A percentile compares a stretch with the other conserved stretches of the same genome.
These are phyloP conservation scores for Acer yangbiense DNA, from an alignment of 345 rosid species.

Conservation along the genomic window DNA sequence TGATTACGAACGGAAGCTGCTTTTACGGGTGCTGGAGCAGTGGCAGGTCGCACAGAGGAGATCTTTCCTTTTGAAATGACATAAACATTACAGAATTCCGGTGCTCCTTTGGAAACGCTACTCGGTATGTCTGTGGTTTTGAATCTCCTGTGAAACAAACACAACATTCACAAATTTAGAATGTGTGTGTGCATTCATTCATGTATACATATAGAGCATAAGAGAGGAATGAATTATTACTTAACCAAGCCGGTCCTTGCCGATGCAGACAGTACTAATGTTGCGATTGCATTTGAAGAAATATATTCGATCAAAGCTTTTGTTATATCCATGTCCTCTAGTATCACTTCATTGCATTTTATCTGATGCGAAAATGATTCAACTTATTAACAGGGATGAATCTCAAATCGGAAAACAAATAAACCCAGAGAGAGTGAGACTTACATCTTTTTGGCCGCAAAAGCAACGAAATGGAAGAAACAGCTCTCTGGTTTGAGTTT, in stretches of 20 bases:
- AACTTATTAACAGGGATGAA: background rate
- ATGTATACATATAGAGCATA: background rate
- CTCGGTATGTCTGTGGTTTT: conserved; percentile 57
- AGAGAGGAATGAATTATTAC: conserved; percentile 30
- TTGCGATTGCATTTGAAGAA: conserved; percentile 31
- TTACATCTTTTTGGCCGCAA: conserved; percentile 78
- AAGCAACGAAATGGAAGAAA: conserved; percentile 91
- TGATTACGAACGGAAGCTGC: conserved; percentile 18
- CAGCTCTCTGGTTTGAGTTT: conserved; percentile 45
- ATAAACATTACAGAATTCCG: conserved; percentile 75
- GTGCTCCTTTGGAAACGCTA: conserved; percentile 57
- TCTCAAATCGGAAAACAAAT: background rate
- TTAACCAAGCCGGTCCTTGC: conserved; percentile 61
- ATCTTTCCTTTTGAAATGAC: conserved; percentile 68
- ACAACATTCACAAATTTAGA: background rate
- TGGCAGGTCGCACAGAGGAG: conserved; percentile 56
- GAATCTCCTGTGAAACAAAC: conserved; percentile 66
- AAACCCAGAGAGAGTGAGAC: background rate
- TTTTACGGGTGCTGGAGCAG: conserved; percentile 37
- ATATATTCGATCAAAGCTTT: conserved; percentile 61
- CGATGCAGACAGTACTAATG: conserved; percentile 59
- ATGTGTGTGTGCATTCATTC: background rate
- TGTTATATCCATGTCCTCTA: conserved; percentile 56
- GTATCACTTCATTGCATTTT: conserved; percentile 51
- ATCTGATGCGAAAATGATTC: conserved; percentile 43